Evolutionary conservation across 1,284 basidiomycete genomes (phyloP).

Genomic region (Tilletiaria anomala): DNA sequence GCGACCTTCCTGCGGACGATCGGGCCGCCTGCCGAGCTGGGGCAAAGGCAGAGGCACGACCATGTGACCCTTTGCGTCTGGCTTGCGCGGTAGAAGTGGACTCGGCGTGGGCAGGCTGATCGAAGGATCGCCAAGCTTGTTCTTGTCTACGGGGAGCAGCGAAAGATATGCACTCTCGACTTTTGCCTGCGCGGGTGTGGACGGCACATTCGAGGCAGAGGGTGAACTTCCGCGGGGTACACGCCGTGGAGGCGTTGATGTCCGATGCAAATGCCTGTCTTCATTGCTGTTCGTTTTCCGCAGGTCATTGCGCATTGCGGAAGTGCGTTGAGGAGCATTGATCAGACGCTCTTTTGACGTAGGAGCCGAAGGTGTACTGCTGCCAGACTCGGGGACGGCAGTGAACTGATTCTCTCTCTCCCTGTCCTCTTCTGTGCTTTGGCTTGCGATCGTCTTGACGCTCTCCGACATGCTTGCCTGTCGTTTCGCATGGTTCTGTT

Average conservation of each 20-base stretch:
- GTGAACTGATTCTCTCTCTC: background rate
- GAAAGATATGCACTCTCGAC: background rate
- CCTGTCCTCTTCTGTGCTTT: conserved; percentile 4
- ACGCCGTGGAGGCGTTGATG: no score
- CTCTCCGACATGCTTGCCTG: conserved; percentile 3
- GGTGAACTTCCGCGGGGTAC: no score
- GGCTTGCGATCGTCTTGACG: conserved; percentile 5
- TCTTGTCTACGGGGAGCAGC: background rate
- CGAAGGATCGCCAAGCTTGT: conserved; percentile 9
- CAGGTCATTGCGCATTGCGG: no score
- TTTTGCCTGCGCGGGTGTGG: background rate
- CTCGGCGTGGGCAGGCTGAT: conserved; percentile 27
- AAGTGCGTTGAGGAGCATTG: no score
- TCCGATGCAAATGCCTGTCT: no score
- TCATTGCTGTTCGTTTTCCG: no score
- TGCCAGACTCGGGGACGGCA: conserved; percentile 1
- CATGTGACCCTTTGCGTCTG: conserved; percentile 26
- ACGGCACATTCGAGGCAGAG: background rate
- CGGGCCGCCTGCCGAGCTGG: conserved; percentile 29
- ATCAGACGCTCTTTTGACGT: background rate
- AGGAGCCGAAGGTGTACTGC: conserved; percentile 3
- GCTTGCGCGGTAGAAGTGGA: conserved; percentile 26
- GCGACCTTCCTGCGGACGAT: conserved; percentile 28
- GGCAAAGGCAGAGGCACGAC: conserved; percentile 35
- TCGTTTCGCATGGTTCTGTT: conserved; percentile 5